Evolutionary conservation across 176 grass and related monocot genomes (phyloP), one percentile per base, ranked within the genome.

Genomic region (Hyparrhenia diplandra): DNA sequence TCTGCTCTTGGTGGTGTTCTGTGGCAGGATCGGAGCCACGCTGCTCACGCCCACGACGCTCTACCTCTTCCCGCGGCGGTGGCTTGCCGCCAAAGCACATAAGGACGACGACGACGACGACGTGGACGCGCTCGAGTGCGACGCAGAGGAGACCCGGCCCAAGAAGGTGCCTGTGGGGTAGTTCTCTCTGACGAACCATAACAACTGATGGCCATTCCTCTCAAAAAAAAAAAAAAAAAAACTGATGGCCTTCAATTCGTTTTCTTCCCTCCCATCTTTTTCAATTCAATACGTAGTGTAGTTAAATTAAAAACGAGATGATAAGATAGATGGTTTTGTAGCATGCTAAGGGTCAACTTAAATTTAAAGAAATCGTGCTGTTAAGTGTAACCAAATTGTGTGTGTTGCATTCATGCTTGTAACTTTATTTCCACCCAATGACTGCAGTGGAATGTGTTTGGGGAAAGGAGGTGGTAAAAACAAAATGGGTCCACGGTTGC

Each of bases 1-100:
- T 81, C 80, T 92, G 3, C 35, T 83, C 13, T 39, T 87, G 90
- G 29, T 89, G 67, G 34, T 87, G 20, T 24, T 89, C 72, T 84
- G 76, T 66, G 90, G 84, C 39, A 66, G 81, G 51, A 4, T 87
- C 0, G 82, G 6, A 31, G 84, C 90, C 25, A 89, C 87, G 39
- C 59, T 89, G 41, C 73, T 89, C 67, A 84, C 77, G 59, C 80
- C 84, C 40, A 67, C 67, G 4, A 81, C 68, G 24, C 66, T 92
- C 67, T 89, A 80, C 84, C 37, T 87, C 0, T 58, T 84, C 9
- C 76, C 84, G 2, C 37, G 11, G 1, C 77, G 61, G 37, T 57
- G 75, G 69, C 57, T 4, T 18, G 43, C n/a, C n/a, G n/a, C 23
- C n/a, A 35, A 9, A 25, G 2, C 43, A 8, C 5, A 10, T 13